Evolutionary conservation across 768 basidiomycete genomes (phyloP).

Genomic region (Pleurotus tuoliensis): DNA sequence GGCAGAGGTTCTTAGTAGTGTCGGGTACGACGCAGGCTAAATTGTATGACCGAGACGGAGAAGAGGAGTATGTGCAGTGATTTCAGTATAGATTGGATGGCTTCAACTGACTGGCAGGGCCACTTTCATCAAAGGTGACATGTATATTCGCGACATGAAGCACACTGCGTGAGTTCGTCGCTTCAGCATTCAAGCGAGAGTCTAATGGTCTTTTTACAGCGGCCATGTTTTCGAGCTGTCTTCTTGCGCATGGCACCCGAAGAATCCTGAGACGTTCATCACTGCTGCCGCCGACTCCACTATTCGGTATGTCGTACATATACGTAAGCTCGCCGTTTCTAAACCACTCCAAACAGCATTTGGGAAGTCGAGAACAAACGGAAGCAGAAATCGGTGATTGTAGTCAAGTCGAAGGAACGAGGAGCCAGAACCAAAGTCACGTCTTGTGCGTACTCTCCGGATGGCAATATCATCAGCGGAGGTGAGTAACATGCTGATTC

Average conservation of each 20-base stretch:
- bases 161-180: slow-evolving; percentile 78
- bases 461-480: slow-evolving; percentile 87
- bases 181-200: slow-evolving; percentile 7
- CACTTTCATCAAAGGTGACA: slow-evolving; percentile 90
- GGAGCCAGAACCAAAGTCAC: slow-evolving; percentile 92
- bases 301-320: slow-evolving; percentile 56
- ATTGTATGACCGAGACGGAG: slow-evolving; percentile 88
- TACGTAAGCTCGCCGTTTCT: slow-evolving; percentile 9
- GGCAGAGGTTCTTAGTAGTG: slow-evolving; percentile 81
- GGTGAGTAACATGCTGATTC: slow-evolving; percentile 41
- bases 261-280: slow-evolving; percentile 77
- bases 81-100: slow-evolving; percentile 26
- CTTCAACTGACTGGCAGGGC: slow-evolving; percentile 59
- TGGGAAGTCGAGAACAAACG: slow-evolving; percentile 93
- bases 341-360: slow-evolving; percentile 47
- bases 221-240: slow-evolving; percentile 94
- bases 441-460: slow-evolving; percentile 80
- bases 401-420: slow-evolving; percentile 93
- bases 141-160: slow-evolving; percentile 98
- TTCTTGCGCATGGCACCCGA: slow-evolving; percentile 91
- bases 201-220: slow-evolving; percentile 33
- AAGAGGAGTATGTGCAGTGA: slow-evolving; percentile 70
- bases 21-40: slow-evolving; percentile 86
- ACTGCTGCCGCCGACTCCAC: slow-evolving; percentile 96
- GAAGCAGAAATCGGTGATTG: slow-evolving; percentile 94